phyloP scores from a whole-genome alignment of 2,329 filamentous ascomycete species.

The Hymenoscyphus repandus region DNA sequence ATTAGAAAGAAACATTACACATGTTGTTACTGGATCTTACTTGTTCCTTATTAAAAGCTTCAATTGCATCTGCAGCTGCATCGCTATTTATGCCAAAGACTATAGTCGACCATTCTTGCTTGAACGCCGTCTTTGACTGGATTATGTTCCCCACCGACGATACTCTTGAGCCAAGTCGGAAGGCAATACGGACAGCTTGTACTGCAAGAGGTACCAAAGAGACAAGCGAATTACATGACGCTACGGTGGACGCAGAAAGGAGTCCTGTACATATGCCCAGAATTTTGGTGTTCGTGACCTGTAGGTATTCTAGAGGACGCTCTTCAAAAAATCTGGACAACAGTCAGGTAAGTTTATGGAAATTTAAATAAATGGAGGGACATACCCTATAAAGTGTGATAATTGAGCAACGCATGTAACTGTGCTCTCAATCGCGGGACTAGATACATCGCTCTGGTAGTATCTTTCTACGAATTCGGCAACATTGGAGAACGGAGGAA shows the following conservation, averaged over 20 bases:
- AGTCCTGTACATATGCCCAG: slow-evolving; percentile 36
- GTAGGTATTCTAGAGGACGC: slow-evolving; percentile 9
- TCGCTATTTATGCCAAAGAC: slow-evolving; percentile 15
- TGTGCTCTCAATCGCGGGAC: slow-evolving; percentile 58
- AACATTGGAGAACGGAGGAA: slow-evolving; percentile 58
- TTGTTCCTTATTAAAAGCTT: too few relatives aligned
- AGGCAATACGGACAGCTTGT: slow-evolving; percentile 28
- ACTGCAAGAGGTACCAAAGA: slow-evolving; percentile 31
- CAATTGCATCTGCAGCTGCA: too few relatives aligned
- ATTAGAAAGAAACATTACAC: too few relatives aligned
- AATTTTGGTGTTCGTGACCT: slow-evolving; percentile 6
- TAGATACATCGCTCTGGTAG: slow-evolving; percentile 49
- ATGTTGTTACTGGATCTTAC: too few relatives aligned
- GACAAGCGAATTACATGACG: slow-evolving; percentile 24
- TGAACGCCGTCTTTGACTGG: slow-evolving; percentile 23
- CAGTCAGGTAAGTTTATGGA: too few relatives aligned
- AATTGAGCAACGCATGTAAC: slow-evolving; percentile 61
- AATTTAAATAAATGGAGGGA: too few relatives aligned
- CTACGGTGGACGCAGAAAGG: slow-evolving; percentile 30
- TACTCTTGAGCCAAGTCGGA: slow-evolving; percentile 28
- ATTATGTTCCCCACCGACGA: too few relatives aligned
- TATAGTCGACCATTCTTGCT: slow-evolving; percentile 20
- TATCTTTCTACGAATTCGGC: slow-evolving; percentile 62
- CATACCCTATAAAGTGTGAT: slow-evolving; percentile 63
- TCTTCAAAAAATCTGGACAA: slow-evolving; percentile 14